Percentiles rank a stretch among this genome's conserved stretches.
These are phyloP conservation scores for Tuber magnatum DNA, from an alignment of 495 filamentous ascomycete genomes.

Conservation along the genomic window DNA sequence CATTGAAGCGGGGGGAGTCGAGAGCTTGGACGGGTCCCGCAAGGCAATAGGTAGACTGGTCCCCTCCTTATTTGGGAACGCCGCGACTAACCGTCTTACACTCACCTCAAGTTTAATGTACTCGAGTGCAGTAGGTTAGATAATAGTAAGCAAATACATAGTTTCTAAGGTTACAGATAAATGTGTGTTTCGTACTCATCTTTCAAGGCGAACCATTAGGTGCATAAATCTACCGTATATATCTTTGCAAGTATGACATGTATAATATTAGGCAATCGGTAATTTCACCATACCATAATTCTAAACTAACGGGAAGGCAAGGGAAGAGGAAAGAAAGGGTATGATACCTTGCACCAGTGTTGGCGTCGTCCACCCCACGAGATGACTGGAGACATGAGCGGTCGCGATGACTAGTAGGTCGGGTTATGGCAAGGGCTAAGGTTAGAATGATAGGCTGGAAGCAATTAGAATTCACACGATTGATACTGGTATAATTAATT, in stretches of 20 bases:
- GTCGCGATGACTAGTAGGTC: too few species aligned
- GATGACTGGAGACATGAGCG: too few species aligned
- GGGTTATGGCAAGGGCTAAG: too few species aligned
- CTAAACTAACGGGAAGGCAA: background rate
- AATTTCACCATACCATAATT: background rate
- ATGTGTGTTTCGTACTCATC: background rate
- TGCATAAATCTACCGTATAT: background rate
- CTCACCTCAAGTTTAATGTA: background rate
- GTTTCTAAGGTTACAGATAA: background rate
- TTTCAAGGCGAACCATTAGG: background rate
- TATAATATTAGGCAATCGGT: background rate
- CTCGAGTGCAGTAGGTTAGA: too few species aligned
- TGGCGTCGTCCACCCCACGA: too few species aligned
- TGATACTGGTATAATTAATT: too few species aligned
- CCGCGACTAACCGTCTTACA: background rate
- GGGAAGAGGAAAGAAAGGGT: background rate
- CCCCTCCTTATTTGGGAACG: background rate
- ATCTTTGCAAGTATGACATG: too few species aligned
- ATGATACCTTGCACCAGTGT: background rate
- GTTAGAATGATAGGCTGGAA: too few species aligned
- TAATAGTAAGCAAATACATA: too few species aligned
- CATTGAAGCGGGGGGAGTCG: background rate
- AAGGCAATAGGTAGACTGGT: too few species aligned
- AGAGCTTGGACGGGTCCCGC: background rate
- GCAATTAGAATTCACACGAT: too few species aligned